phyloP scores from a whole-genome alignment of 164 flowering plant genomes.

The Annona squamosa region DNA sequence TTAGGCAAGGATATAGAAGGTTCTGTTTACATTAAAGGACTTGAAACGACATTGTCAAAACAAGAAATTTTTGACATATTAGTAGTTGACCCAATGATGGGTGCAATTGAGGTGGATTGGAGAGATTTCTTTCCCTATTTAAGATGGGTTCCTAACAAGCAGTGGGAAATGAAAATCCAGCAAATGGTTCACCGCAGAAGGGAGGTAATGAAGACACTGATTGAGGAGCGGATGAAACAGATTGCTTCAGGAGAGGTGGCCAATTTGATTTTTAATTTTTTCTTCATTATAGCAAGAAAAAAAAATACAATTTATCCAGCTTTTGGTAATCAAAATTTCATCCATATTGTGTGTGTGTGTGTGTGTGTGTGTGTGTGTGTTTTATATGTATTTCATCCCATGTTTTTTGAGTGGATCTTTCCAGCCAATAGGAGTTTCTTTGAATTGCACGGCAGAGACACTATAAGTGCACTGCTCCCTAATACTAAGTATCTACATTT shows the following conservation, averaged over 20 bases:
- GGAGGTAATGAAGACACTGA: slow-evolving; percentile 62
- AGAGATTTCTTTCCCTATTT: slow-evolving; percentile 95
- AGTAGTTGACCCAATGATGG: slow-evolving; percentile 72
- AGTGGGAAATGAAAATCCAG: slow-evolving; percentile 44
- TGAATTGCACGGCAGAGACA: not conserved
- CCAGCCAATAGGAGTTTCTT: not conserved
- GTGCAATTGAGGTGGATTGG: slow-evolving; percentile 94
- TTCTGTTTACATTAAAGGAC: slow-evolving; percentile 64
- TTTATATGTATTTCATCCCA: not conserved
- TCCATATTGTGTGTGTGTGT: not conserved
- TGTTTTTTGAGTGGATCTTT: not conserved
- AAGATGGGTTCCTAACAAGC: slow-evolving; percentile 79
- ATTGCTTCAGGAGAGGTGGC: slow-evolving; percentile 52
- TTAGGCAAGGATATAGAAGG: slow-evolving; percentile 56
- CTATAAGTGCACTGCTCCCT: not conserved
- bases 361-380: not conserved
- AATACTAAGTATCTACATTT: not conserved
- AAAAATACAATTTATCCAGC: not conserved
- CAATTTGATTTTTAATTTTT: not conserved
- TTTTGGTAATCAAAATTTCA: not conserved
- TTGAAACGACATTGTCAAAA: slow-evolving; percentile 49
- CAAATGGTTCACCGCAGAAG: slow-evolving; percentile 37
- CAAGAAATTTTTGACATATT: slow-evolving; percentile 52
- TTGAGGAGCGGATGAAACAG: slow-evolving; percentile 46
- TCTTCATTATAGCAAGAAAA: not conserved